phyloP scores from a whole-genome alignment of 768 basidiomycete species.

The Calocera cornea region DNA sequence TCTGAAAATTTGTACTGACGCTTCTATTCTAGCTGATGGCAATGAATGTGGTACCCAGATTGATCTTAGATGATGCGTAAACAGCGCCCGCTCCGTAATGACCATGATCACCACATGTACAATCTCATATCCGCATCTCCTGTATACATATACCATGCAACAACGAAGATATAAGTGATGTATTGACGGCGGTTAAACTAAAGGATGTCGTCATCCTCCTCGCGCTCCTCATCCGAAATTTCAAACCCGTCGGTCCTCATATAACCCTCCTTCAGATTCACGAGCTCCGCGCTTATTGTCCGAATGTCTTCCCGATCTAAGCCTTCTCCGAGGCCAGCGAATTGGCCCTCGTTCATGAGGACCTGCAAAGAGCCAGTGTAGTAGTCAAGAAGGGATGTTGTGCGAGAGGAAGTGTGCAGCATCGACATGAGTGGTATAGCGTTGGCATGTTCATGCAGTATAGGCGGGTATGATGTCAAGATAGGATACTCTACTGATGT shows the following conservation, averaged over 20 bases:
- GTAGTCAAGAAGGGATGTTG: not conserved
- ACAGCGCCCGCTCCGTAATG: not conserved
- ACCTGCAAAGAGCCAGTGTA: not conserved
- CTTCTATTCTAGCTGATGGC: slow-evolving; percentile 61
- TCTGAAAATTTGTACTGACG: not conserved
- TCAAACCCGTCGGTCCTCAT: not conserved
- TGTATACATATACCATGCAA: not conserved
- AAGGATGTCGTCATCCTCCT: not conserved
- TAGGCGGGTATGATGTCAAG: slow-evolving; percentile 43
- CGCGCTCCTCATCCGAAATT: not conserved
- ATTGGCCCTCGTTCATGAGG: not conserved
- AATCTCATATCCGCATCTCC: not conserved
- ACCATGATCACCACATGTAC: not conserved
- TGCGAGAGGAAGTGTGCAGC: not conserved
- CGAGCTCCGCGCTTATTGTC: not conserved
- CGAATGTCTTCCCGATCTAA: not conserved
- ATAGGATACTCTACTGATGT: slow-evolving; percentile 43
- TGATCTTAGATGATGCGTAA: slow-evolving; percentile 64
- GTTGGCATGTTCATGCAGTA: not conserved
- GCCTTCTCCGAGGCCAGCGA: not conserved
- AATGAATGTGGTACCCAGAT: slow-evolving; percentile 88
- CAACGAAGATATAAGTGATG: not conserved
- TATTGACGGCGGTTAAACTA: too few species aligned
- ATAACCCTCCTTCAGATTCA: not conserved
- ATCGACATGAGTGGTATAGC: not conserved